Conservation (phyloP, 139 green algal species). For the Ettlia oleoabundans region DNA sequence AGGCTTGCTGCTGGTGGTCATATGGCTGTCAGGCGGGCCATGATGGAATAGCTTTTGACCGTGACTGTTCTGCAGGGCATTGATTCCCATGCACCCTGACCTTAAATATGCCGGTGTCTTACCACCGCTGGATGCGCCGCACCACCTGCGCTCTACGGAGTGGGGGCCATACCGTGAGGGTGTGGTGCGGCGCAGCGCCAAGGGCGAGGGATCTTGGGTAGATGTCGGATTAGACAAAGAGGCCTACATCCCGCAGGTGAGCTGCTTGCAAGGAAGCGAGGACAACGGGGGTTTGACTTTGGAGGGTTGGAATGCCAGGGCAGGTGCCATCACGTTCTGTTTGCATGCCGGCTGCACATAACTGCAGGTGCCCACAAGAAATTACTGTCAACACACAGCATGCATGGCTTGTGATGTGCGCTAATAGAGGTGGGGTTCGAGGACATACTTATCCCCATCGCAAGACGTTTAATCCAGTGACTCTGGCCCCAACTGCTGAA, state of each 20-base stretch:
- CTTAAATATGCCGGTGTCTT: constrained; percentile 70
- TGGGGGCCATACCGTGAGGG: constrained; percentile 90
- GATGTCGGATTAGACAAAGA: constrained; percentile 84
- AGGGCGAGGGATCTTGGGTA: constrained; percentile 57
- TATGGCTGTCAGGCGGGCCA: too few species aligned
- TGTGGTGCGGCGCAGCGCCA: constrained; percentile 59
- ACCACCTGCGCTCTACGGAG: constrained; percentile 84
- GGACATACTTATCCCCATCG: too few species aligned
- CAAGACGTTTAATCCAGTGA: too few species aligned
- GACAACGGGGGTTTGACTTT: too few species aligned
- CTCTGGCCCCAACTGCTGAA: too few species aligned
- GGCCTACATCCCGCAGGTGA: constrained; percentile 16
- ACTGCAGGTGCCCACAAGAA: too few species aligned
- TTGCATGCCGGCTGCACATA: background rate
- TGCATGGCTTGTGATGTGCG: too few species aligned
- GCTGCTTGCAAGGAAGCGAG: too few species aligned
- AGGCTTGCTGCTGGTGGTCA: too few species aligned
- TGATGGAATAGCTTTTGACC: too few species aligned
- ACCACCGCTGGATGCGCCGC: constrained; percentile 85
- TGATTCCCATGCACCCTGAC: constrained; percentile 74
- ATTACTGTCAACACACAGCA: too few species aligned
- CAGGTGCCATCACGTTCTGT: background rate
- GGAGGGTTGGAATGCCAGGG: background rate
- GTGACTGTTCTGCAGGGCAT: constrained; percentile 53
- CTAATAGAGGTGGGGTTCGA: too few species aligned